Evolutionary conservation across 2,329 filamentous ascomycete genomes (phyloP).

Genomic region (Nigrospora sphaerica): DNA sequence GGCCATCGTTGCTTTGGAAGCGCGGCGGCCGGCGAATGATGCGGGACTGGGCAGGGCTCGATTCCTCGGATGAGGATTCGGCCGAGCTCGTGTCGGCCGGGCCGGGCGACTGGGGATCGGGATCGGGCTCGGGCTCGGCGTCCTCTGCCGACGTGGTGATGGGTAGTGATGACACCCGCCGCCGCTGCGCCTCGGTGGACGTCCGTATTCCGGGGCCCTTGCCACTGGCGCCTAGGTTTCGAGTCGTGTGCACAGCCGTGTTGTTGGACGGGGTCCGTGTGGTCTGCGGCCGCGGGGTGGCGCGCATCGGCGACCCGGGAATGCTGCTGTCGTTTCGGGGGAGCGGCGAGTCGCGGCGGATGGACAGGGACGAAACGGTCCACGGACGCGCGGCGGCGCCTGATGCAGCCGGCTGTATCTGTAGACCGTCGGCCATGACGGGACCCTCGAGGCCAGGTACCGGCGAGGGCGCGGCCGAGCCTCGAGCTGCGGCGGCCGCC

Average conservation of each 20-base stretch:
- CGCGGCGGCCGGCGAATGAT: slow-evolving; percentile 54
- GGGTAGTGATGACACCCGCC: slow-evolving; percentile 37
- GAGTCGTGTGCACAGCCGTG: slow-evolving; percentile 27
- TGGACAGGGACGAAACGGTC: slow-evolving; percentile 46
- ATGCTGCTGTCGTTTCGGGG: slow-evolving; percentile 37
- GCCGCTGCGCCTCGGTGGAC: slow-evolving; percentile 24
- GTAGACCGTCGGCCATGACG: slow-evolving; percentile 38
- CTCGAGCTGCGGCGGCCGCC: slow-evolving; percentile 50
- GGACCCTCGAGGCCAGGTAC: slow-evolving; percentile 40
- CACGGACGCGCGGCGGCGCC: slow-evolving; percentile 32
- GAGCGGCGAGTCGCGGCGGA: slow-evolving; percentile 51
- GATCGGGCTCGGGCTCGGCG: slow-evolving; percentile 19
- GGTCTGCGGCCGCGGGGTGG: slow-evolving; percentile 34
- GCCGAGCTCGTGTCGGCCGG: slow-evolving; percentile 29
- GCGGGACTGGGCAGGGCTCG: slow-evolving; percentile 48
- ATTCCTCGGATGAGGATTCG: slow-evolving; percentile 26
- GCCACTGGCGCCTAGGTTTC: slow-evolving; percentile 25
- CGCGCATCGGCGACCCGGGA: slow-evolving; percentile 35
- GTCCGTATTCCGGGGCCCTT: slow-evolving; percentile 17
- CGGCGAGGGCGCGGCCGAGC: slow-evolving; percentile 51
- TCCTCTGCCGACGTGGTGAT: slow-evolving; percentile 24
- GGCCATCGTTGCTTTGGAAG: slow-evolving; percentile 32
- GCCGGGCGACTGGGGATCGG: slow-evolving; percentile 33
- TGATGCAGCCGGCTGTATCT: slow-evolving; percentile 46
- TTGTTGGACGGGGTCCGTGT: slow-evolving; percentile 42